phyloP scores from a whole-genome alignment of 108 stramenopile genomes.

The Nitzschia sp. region DNA sequence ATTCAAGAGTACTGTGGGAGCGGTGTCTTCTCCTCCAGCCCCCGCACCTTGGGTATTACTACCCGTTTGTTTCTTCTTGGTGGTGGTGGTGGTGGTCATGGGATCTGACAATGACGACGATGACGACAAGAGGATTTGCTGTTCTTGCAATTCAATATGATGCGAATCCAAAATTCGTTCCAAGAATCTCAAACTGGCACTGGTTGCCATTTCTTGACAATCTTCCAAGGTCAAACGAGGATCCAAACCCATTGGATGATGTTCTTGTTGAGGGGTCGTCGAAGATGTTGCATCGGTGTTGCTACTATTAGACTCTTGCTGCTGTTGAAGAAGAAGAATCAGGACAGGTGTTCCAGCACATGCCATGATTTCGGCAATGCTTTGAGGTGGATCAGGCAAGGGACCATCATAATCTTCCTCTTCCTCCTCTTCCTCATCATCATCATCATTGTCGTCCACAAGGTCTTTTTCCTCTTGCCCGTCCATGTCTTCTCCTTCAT shows the following conservation, averaged over 20 bases:
- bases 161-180: constrained; percentile 60
- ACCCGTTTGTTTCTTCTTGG: too few species aligned
- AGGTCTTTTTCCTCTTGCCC: constrained; percentile 7
- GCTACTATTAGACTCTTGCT: not conserved
- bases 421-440: constrained; percentile 14
- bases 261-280: not conserved
- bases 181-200: constrained; percentile 55
- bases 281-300: not conserved
- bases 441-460: constrained; percentile 17
- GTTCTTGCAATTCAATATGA: constrained; percentile 53
- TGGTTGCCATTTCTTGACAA: constrained; percentile 62
- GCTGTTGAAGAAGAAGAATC: constrained; percentile 31
- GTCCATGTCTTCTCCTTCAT: constrained; percentile 1
- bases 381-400: constrained; percentile 50
- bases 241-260: constrained; percentile 17
- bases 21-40: too few species aligned
- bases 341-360: constrained; percentile 78
- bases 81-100: too few species aligned
- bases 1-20: constrained; percentile 1
- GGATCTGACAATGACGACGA: too few species aligned
- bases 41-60: too few species aligned
- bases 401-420: constrained; percentile 21
- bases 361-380: constrained; percentile 77
- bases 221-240: constrained; percentile 35
- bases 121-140: not conserved